These are phyloP conservation scores for Monosporozyma aquatica DNA, from an alignment of 805 yeast species.

Conservation along the genomic window DNA sequence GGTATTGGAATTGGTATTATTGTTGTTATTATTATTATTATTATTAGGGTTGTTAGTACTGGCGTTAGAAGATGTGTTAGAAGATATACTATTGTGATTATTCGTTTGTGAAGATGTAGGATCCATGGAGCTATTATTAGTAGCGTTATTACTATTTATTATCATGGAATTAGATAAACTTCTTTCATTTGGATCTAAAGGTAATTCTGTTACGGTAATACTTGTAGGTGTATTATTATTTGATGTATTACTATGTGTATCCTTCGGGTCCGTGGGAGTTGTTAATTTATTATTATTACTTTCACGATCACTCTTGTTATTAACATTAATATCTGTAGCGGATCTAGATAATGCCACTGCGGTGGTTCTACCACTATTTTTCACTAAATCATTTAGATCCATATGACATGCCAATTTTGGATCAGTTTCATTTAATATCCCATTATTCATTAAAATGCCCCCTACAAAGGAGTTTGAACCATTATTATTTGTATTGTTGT, in stretches of 20 bases:
- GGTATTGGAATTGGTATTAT: neutral
- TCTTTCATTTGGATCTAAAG: no score
- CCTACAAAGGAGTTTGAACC: neutral
- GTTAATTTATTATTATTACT: neutral
- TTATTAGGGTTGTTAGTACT: neutral
- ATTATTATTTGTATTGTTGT: neutral
- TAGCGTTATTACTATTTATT: no score
- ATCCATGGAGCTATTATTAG: no score
- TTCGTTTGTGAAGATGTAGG: no score
- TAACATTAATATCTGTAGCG: neutral
- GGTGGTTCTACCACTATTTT: neutral
- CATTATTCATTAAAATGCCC: conserved; percentile 1
- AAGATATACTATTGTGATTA: no score
- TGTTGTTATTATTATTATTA: neutral
- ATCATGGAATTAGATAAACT: no score
- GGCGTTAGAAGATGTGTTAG: no score
- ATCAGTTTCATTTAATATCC: conserved; percentile 1
- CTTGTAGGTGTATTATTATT: neutral
- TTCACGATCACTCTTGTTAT: neutral
- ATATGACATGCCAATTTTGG: conserved; percentile 6
- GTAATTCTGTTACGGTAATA: neutral
- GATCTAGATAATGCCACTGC: neutral
- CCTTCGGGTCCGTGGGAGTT: no score
- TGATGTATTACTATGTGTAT: no score
- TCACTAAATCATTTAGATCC: conserved; percentile 4